phyloP scores from a whole-genome alignment of 768 basidiomycete species.

The Lactarius psammicola region DNA sequence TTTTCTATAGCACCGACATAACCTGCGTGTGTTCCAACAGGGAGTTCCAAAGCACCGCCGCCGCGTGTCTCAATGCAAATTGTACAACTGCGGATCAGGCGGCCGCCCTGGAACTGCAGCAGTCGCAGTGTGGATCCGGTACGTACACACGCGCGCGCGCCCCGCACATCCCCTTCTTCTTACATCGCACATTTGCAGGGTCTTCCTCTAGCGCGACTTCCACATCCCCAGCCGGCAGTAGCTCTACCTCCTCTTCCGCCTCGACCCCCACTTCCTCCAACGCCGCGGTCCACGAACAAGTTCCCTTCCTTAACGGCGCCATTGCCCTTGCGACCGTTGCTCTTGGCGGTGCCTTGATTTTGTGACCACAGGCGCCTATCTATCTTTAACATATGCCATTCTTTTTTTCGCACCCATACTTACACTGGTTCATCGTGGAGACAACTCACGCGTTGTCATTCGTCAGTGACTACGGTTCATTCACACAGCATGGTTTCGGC shows the following conservation, averaged over 20 bases:
- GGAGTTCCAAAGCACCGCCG: conserved; percentile 38
- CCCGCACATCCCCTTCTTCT: not conserved
- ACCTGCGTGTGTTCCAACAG: conserved; percentile 41
- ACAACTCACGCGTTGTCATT: not conserved
- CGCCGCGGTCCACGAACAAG: not conserved
- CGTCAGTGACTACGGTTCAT: not conserved
- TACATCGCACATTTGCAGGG: not conserved
- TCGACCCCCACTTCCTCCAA: not conserved
- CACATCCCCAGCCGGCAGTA: not conserved
- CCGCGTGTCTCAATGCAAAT: conserved; percentile 35
- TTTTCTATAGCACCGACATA: conserved; percentile 38
- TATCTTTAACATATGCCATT: not conserved
- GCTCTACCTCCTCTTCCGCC: not conserved
- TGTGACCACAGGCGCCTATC: not conserved
- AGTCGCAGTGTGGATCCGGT: conserved; percentile 34
- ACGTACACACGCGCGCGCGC: not conserved
- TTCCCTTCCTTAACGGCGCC: conserved; percentile 5
- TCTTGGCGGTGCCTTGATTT: conserved; percentile 10
- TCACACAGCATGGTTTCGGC: not conserved
- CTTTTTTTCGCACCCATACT: not conserved
- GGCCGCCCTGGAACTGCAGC: conserved; percentile 37
- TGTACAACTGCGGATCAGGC: conserved; percentile 37
- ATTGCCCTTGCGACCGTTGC: conserved; percentile 2
- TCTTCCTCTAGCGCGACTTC: not conserved
- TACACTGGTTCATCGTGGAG: not conserved